phyloP scores from a whole-genome alignment of 1,284 basidiomycete genomes.

The Heimioporus retisporus region DNA sequence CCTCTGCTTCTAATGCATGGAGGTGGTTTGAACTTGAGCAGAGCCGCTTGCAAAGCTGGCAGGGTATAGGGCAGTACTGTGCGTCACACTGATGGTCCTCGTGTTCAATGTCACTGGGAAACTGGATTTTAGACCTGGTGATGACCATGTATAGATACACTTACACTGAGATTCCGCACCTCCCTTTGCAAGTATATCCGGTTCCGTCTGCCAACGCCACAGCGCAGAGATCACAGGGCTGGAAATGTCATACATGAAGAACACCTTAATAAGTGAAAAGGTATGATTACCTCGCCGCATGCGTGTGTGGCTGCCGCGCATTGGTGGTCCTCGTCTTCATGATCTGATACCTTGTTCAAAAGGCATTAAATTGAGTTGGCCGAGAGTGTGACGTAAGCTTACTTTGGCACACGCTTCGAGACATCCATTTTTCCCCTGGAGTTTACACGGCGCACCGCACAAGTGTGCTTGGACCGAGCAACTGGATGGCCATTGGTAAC shows the following conservation, averaged over 20 bases:
- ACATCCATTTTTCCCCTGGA: conserved; percentile 57
- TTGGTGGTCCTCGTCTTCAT: conserved; percentile 58
- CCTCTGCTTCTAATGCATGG: conserved; percentile 54
- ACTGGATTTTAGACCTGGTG: too few relatives aligned
- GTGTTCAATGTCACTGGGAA: conserved; percentile 56
- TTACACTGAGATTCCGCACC: conserved; percentile 57
- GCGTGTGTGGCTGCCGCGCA: conserved; percentile 62
- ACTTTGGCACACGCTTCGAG: conserved; percentile 60
- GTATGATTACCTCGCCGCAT: conserved; percentile 59
- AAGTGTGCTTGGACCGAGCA: conserved; percentile 60
- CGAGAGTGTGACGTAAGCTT: neutral
- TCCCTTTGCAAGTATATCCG: conserved; percentile 51
- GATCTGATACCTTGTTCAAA: conserved; percentile 52
- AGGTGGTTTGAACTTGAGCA: conserved; percentile 60
- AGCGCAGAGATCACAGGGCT: conserved; percentile 58
- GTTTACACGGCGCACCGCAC: conserved; percentile 55
- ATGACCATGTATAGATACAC: conserved; percentile 18
- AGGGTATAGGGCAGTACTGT: conserved; percentile 60
- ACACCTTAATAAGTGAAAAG: neutral
- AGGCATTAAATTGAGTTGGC: conserved; percentile 24
- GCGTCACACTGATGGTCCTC: conserved; percentile 58
- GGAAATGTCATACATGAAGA: conserved; percentile 3
- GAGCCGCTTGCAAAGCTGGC: conserved; percentile 61
- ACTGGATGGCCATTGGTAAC: conserved; percentile 38
- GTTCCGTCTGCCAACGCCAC: conserved; percentile 42